Percentiles rank a stretch among this genome's conserved stretches.
phyloP scores from a whole-genome alignment of 768 basidiomycete species.

The Pisolithus sp. region DNA sequence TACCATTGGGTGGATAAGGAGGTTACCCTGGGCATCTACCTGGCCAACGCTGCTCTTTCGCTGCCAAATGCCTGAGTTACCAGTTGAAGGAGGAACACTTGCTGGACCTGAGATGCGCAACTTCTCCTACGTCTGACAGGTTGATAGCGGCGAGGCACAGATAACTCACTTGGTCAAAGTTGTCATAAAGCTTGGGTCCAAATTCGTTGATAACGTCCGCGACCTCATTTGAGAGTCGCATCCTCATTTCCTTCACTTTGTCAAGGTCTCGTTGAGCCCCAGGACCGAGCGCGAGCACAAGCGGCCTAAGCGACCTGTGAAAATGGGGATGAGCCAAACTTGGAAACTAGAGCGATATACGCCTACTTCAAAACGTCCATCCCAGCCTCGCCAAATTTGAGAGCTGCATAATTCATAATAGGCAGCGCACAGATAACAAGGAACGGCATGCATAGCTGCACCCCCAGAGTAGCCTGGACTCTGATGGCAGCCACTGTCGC shows the following conservation, averaged over 20 bases:
- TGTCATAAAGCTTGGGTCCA: conserved; percentile 79
- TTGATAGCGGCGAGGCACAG: not conserved
- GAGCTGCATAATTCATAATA: conserved; percentile 84
- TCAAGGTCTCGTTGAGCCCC: conserved; percentile 80
- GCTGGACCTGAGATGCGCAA: conserved; percentile 77
- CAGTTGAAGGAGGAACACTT: conserved; percentile 73
- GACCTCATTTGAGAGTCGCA: conserved; percentile 76
- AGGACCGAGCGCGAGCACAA: conserved; percentile 81
- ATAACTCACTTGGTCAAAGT: conserved; percentile 69
- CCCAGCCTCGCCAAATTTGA: conserved; percentile 97
- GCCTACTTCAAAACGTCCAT: conserved; percentile 93
- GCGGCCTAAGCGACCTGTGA: conserved; percentile 80
- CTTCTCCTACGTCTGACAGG: conserved; percentile 30
- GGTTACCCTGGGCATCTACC: conserved; percentile 78
- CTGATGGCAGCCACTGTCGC: conserved; percentile 74
- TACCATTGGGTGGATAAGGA: conserved; percentile 83
- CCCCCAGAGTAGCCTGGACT: conserved; percentile 54
- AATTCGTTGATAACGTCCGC: conserved; percentile 83
- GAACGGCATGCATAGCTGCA: conserved; percentile 72
- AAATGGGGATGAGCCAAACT: conserved; percentile 4
- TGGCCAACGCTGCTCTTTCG: conserved; percentile 76
- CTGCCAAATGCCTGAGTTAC: conserved; percentile 67
- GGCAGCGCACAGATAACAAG: conserved; percentile 69
- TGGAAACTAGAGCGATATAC: not conserved
- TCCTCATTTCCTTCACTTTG: conserved; percentile 66